Evolutionary conservation across 1,139 yeast genomes (phyloP), one percentile per base, ranked within the genome.

Genomic region (Hansenula sp.): DNA sequence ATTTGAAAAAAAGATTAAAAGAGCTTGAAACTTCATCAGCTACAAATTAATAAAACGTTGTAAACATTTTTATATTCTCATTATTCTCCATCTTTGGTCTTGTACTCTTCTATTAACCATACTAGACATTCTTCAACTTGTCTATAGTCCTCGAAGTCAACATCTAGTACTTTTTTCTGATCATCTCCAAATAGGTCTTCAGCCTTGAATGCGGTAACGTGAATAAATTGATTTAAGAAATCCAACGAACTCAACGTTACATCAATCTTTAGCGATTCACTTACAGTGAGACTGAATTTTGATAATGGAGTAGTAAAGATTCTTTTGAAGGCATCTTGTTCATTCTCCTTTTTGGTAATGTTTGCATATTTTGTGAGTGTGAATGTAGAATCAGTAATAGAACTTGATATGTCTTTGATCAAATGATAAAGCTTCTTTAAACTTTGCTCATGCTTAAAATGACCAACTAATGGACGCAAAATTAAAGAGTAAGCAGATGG

Each of bases 391-490:
- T 34, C 43, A 13, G 40, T 36, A 12, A 44, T 52, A 17, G 50
- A 52, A 9, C 55, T 49, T 22, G 61, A 52, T 37, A 60, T 53
- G 18, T 63, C 61, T 18, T 68, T 50, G 29, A 69, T 53, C 44
- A 69, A 61, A 9, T 68, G 62, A 19, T 81, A 52, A 3, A 79
- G 64, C 29, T 65, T 63, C 13, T 62, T 59, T 29, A 80, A 57
- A 35, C 74, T 66, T 38, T 71, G 62, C 48, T 79, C 79, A 53
- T 85, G 94, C 42, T 79, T 75, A 42, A 81, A 71, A 49, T 79
- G 82, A 3, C 89, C 88, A 25, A 85, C 67, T 30, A 85, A 60
- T 1, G 95, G 92, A 37, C 86, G 64, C 37, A 82, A 63, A 21
- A 82, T 68, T 41, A 77, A 61, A 2, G 80, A 75, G 39, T 68